A percentile compares a stretch with the other conserved stretches of the same genome.
Conservation (phyloP, 306 rosid genomes). For the Castanea mollissima region DNA sequence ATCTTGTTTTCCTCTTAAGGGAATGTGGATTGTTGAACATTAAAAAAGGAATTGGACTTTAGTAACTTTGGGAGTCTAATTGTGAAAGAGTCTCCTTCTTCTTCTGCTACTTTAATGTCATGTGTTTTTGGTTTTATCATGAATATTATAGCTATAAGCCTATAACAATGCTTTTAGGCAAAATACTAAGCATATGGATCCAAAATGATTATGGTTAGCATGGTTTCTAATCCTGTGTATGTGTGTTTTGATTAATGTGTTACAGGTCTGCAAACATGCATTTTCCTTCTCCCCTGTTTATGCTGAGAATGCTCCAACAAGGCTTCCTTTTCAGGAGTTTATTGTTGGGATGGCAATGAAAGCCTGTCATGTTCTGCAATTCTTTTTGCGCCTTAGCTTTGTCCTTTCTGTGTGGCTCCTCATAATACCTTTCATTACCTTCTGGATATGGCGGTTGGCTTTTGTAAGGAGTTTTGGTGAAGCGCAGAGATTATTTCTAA, state of each 20-base stretch:
- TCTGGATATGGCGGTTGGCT: constrained; percentile 99
- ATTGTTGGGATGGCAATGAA: constrained; percentile 97
- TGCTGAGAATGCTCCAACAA: constrained; percentile 92
- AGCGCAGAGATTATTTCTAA: constrained; percentile 90
- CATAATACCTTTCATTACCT: constrained; percentile 93
- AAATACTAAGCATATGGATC: background rate
- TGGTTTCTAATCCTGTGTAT: background rate
- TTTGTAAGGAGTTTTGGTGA: constrained; percentile 97
- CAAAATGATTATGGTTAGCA: background rate
- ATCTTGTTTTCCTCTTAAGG: background rate
- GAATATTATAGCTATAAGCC: background rate
- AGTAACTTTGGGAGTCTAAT: background rate
- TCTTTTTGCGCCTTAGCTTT: constrained; percentile 90
- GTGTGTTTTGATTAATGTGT: background rate
- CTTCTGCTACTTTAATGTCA: background rate
- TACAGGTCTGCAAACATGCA: constrained; percentile 96
- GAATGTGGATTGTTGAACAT: background rate
- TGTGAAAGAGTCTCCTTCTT: too few relatives aligned
- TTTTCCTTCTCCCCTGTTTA: constrained; percentile 97
- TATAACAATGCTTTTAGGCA: background rate
- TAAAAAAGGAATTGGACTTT: background rate
- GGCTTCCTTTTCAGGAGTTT: constrained; percentile 98
- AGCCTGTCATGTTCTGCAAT: constrained; percentile 95
- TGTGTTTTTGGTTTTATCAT: background rate
- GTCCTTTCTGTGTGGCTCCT: constrained; percentile 97